These are phyloP conservation scores for Beauveria rudraprayagi DNA, from an alignment of 2,329 filamentous ascomycete genomes.

Conservation along the genomic window DNA sequence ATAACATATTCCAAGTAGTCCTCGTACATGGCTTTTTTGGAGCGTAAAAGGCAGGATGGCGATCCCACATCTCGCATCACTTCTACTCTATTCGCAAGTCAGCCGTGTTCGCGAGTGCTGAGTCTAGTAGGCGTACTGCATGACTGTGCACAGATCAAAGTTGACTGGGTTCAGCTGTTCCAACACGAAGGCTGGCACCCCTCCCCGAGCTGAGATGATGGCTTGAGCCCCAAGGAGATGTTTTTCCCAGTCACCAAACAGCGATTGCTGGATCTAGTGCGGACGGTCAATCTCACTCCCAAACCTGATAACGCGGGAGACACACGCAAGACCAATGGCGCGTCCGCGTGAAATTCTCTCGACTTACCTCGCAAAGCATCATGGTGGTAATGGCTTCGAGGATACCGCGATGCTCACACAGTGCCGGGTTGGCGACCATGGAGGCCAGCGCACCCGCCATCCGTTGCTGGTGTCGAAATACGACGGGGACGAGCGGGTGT, in stretches of 20 bases:
- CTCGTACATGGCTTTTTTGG: background rate
- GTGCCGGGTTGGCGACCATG: conserved; percentile 1
- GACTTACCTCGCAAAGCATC: conserved; percentile 8
- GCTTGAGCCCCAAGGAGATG: conserved; percentile 12
- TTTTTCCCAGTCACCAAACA: conserved; percentile 12
- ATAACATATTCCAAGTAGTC: background rate
- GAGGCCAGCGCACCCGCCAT: conserved; percentile 6
- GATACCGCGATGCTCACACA: background rate
- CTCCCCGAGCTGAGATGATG: conserved; percentile 12
- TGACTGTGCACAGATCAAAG: conserved; percentile 5
- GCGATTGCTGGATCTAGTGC: conserved; percentile 13
- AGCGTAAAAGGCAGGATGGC: background rate
- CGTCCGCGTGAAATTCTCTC: too few relatives aligned
- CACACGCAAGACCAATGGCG: too few relatives aligned
- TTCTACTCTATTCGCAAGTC: background rate
- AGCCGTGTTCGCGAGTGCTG: background rate
- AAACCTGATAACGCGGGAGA: too few relatives aligned
- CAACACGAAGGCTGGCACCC: background rate
- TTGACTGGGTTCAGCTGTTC: background rate
- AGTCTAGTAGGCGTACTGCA: conserved; percentile 2
- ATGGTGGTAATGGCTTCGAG: conserved; percentile 6
- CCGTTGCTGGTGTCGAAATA: conserved; percentile 10
- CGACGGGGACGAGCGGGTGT: conserved; percentile 6
- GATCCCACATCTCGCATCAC: conserved; percentile 9
- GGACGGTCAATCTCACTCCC: background rate